Evolutionary conservation across 2,329 filamentous ascomycete genomes (phyloP).

Genomic region (Aspergillus puulaauensis): DNA sequence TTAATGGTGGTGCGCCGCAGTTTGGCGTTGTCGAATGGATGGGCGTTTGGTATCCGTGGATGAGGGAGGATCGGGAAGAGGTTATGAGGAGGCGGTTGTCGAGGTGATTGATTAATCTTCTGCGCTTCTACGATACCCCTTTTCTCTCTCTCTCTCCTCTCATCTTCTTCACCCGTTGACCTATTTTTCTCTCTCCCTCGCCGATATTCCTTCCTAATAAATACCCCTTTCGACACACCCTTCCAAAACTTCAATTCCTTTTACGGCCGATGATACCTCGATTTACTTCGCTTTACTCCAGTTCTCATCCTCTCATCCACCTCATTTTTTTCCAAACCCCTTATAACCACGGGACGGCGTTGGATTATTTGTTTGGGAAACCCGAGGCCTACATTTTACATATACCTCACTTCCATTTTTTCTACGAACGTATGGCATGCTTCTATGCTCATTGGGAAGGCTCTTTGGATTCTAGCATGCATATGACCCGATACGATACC

Average conservation of each 20-base stretch:
- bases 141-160: too few species aligned
- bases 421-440: not conserved
- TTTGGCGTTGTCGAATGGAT: slow-evolving; percentile 44
- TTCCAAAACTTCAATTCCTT: not conserved
- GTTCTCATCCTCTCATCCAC: not conserved
- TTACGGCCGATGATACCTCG: slow-evolving; percentile 21
- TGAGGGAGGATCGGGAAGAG: slow-evolving; percentile 34
- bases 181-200: not conserved
- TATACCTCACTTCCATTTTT: not conserved
- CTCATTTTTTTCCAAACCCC: not conserved
- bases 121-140: not conserved
- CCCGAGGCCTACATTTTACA: not conserved
- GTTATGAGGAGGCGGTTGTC: slow-evolving; percentile 19
- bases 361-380: not conserved
- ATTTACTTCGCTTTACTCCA: not conserved
- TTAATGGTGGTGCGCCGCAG: slow-evolving; percentile 29
- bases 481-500: slow-evolving; percentile 3
- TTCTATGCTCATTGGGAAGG: slow-evolving; percentile 3
- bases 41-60: slow-evolving; percentile 45
- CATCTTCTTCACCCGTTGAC: not conserved
- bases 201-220: not conserved
- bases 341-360: not conserved
- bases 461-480: slow-evolving; percentile 8
- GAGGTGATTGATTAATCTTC: slow-evolving; percentile 1
- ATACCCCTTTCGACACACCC: not conserved